Conservation (phyloP, 2,329 filamentous ascomycete species). For the Monascus ruber region DNA sequence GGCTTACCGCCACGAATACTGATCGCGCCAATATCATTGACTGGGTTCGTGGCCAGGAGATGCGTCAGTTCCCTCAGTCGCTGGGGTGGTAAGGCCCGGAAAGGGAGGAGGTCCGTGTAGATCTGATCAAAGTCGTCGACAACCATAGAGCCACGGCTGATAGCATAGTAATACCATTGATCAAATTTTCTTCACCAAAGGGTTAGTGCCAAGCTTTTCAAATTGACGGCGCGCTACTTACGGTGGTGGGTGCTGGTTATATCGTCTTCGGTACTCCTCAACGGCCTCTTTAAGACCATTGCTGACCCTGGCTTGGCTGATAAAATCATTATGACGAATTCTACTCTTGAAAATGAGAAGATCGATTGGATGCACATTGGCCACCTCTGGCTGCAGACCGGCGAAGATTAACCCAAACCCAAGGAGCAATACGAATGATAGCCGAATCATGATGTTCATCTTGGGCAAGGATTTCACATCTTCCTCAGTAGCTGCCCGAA, state of each 20-base stretch:
- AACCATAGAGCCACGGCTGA: slow-evolving; percentile 38
- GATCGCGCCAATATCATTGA: slow-evolving; percentile 46
- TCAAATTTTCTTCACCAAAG: slow-evolving; percentile 39
- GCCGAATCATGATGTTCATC: slow-evolving; percentile 21
- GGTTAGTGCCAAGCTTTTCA: slow-evolving; percentile 3
- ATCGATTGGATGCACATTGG: slow-evolving; percentile 44
- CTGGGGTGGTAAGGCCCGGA: slow-evolving; percentile 40
- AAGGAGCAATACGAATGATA: slow-evolving; percentile 31
- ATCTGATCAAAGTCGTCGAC: slow-evolving; percentile 53
- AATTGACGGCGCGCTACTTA: slow-evolving; percentile 11
- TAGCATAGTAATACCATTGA: slow-evolving; percentile 48
- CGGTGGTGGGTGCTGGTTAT: slow-evolving; percentile 46
- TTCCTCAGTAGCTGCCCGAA: slow-evolving; percentile 15
- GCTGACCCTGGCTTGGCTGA: slow-evolving; percentile 37
- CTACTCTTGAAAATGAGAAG: slow-evolving; percentile 41
- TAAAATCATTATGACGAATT: slow-evolving; percentile 38
- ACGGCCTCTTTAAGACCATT: slow-evolving; percentile 40
- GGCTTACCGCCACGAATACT: slow-evolving; percentile 44
- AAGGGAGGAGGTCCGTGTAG: slow-evolving; percentile 44
- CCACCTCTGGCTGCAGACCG: slow-evolving; percentile 27
- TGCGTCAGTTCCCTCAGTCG: slow-evolving; percentile 43
- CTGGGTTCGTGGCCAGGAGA: slow-evolving; percentile 41
- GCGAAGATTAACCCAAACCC: slow-evolving; percentile 31
- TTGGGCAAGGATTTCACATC: slow-evolving; percentile 17
- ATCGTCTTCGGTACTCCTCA: slow-evolving; percentile 40